Conservation (phyloP, 1,284 basidiomycete genomes). For the Apiotrichum akiyoshidainum region DNA sequence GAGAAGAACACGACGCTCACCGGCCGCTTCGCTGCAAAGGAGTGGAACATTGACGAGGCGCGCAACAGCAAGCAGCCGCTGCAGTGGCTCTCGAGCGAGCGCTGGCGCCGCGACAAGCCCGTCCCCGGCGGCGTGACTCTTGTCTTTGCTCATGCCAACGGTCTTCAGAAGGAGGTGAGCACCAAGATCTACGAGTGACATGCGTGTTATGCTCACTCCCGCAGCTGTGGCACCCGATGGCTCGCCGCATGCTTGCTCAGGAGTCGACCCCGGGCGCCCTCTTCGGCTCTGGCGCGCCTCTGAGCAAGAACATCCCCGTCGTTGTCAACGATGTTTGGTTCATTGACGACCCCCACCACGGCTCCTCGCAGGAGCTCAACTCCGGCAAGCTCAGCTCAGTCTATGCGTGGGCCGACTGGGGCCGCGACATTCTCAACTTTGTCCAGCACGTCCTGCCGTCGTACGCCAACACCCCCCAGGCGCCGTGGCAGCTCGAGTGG, state of each 20-base stretch:
- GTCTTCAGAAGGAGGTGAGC: conserved; percentile 73
- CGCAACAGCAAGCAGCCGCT: conserved; percentile 42
- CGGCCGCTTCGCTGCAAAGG: conserved; percentile 8
- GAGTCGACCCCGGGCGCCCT: conserved; percentile 1
- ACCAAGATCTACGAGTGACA: neutral
- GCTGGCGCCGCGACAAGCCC: conserved; percentile 15
- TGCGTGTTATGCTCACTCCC: neutral
- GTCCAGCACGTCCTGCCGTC: conserved; percentile 53
- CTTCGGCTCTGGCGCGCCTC: conserved; percentile 5
- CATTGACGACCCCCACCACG: conserved; percentile 73
- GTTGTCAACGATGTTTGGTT: conserved; percentile 73
- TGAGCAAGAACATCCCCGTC: neutral
- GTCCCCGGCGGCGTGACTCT: conserved; percentile 59
- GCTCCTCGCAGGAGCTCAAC: conserved; percentile 69
- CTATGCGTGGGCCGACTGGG: conserved; percentile 42
- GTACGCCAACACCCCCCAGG: neutral
- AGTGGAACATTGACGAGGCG: conserved; percentile 10
- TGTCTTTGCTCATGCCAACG: conserved; percentile 73
- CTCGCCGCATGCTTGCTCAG: conserved; percentile 53
- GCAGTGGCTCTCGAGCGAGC: conserved; percentile 34
- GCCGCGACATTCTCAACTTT: conserved; percentile 48
- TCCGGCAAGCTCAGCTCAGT: conserved; percentile 52
- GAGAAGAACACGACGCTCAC: conserved; percentile 12
- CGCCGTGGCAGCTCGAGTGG: conserved; percentile 16
- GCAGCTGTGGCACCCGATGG: conserved; percentile 60